Evolutionary conservation across 805 yeast genomes (phyloP).

Genomic region (Kuraishia piskuri): DNA sequence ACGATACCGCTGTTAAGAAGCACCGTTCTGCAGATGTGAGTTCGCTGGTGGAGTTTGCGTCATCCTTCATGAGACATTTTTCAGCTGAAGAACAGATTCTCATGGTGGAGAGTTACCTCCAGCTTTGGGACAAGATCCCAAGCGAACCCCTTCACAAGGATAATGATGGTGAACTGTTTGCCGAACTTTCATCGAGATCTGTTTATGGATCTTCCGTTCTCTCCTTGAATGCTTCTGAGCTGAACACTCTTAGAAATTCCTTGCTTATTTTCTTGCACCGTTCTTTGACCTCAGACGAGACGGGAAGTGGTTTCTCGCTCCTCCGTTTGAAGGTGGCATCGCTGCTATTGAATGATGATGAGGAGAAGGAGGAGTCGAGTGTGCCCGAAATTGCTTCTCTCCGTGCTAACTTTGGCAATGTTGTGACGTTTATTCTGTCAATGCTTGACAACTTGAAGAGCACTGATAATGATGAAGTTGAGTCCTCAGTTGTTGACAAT

Average conservation of each 20-base stretch:
- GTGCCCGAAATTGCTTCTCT: not conserved
- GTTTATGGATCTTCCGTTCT: constrained; percentile 56
- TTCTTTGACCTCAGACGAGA: constrained; percentile 28
- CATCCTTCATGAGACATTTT: constrained; percentile 62
- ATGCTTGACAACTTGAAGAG: constrained; percentile 15
- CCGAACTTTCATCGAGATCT: constrained; percentile 38
- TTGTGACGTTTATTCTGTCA: not conserved
- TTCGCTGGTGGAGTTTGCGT: constrained; percentile 61
- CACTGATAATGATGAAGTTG: constrained; percentile 12
- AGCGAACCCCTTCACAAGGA: constrained; percentile 29
- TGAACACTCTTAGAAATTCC: constrained; percentile 37
- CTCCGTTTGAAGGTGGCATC: constrained; percentile 43
- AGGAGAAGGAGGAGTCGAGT: constrained; percentile 3
- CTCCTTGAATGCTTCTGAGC: constrained; percentile 38
- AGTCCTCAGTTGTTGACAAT: constrained; percentile 20
- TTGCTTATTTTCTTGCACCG: constrained; percentile 50
- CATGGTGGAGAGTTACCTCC: constrained; percentile 41
- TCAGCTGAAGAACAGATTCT: constrained; percentile 56
- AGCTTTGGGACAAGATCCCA: constrained; percentile 44
- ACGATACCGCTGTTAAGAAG: constrained; percentile 41
- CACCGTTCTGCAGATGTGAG: constrained; percentile 60
- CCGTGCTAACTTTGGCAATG: not conserved
- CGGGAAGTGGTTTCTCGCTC: not conserved
- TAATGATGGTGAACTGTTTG: constrained; percentile 16
- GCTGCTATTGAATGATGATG: constrained; percentile 24